Evolutionary conservation across 2,329 filamentous ascomycete species (phyloP).

Genomic region (Claviceps fusiformis): DNA sequence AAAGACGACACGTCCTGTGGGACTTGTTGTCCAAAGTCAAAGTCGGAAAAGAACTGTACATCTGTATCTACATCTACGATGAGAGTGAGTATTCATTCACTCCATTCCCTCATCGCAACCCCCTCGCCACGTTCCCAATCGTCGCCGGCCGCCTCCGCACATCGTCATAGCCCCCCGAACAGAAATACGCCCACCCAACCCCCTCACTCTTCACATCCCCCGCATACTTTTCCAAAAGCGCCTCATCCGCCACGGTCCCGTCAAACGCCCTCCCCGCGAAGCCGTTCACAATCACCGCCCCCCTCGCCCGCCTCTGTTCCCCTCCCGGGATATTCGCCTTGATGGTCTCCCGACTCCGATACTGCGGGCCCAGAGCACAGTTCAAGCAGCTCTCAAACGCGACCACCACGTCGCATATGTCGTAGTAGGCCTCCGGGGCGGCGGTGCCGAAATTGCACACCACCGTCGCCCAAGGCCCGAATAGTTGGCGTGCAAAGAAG

Average conservation of each 20-base stretch:
- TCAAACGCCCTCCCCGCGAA: constrained; percentile 8
- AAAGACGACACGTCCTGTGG: no score
- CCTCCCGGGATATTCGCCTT: constrained; percentile 7
- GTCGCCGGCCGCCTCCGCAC: constrained; percentile 1
- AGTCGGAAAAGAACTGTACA: no score
- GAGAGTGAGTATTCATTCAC: background rate
- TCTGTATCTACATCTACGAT: no score
- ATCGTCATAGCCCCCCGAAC: constrained; percentile 1
- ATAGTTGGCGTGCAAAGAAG: constrained; percentile 4
- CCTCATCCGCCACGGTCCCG: constrained; percentile 3
- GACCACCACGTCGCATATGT: constrained; percentile 13
- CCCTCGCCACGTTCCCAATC: background rate
- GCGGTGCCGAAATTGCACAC: constrained; percentile 13
- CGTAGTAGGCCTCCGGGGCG: constrained; percentile 8
- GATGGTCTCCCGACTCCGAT: constrained; percentile 9
- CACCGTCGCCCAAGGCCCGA: constrained; percentile 4
- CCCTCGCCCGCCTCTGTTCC: background rate
- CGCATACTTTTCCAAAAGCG: background rate
- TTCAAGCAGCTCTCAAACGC: constrained; percentile 15
- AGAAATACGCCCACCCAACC: constrained; percentile 4
- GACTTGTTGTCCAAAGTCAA: no score
- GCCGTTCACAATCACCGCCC: constrained; percentile 9
- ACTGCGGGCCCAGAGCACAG: constrained; percentile 5
- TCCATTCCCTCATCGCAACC: background rate
- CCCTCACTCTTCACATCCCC: background rate